These are phyloP conservation scores for Gamsiella multidivaricata DNA, from an alignment of 192 early-diverging fungal genomes.

Conservation along the genomic window DNA sequence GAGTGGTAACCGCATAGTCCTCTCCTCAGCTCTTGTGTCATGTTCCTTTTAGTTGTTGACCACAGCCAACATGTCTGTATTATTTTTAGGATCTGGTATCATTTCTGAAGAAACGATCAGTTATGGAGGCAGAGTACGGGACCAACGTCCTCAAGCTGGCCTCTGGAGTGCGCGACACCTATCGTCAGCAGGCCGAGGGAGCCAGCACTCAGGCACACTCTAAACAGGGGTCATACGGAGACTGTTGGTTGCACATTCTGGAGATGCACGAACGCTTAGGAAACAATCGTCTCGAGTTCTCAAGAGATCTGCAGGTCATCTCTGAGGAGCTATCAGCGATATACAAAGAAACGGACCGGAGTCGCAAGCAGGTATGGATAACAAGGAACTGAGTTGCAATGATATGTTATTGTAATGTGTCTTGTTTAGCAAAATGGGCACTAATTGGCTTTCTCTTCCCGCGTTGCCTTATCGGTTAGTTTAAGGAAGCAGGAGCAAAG, in stretches of 20 bases:
- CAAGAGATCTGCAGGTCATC: slow-evolving; percentile 73
- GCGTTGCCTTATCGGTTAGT: slow-evolving; percentile 55
- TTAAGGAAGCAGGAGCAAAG: slow-evolving; percentile 83
- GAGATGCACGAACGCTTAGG: slow-evolving; percentile 88
- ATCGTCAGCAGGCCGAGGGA: slow-evolving; percentile 66
- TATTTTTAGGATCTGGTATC: slow-evolving; percentile 70
- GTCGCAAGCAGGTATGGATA: slow-evolving; percentile 75
- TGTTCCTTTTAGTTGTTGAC: neutral
- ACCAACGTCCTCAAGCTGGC: slow-evolving; percentile 81
- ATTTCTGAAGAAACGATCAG: slow-evolving; percentile 90
- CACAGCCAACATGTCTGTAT: too few relatives aligned
- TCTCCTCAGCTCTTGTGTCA: neutral
- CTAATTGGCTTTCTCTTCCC: neutral
- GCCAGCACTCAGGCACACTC: slow-evolving; percentile 9
- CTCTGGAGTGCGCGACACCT: slow-evolving; percentile 67
- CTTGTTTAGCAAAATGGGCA: neutral
- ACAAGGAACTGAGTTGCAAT: too few relatives aligned
- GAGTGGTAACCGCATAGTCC: slow-evolving; percentile 2
- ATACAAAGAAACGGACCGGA: slow-evolving; percentile 82
- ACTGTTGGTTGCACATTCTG: slow-evolving; percentile 78
- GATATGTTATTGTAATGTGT: neutral
- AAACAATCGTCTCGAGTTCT: slow-evolving; percentile 82
- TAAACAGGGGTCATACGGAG: slow-evolving; percentile 73
- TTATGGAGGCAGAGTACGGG: slow-evolving; percentile 93
- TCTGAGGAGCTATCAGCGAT: slow-evolving; percentile 82